Evolutionary conservation across 129 eudicot genomes (phyloP).

Genomic region (Heracleum sosnowskyi): DNA sequence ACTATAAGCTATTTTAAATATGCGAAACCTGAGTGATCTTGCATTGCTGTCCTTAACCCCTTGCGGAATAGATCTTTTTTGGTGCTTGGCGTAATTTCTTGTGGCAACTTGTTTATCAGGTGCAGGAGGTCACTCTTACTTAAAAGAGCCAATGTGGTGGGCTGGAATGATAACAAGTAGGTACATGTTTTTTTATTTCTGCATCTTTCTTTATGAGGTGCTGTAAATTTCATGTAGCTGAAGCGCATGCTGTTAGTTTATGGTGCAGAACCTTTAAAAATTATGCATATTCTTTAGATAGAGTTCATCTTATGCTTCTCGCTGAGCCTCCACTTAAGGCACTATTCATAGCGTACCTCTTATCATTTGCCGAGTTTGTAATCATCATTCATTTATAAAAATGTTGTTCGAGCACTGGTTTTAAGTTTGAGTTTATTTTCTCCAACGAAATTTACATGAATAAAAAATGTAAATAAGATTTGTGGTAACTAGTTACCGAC

Average conservation of each 20-base stretch:
- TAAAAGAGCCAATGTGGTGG: slow-evolving; percentile 92
- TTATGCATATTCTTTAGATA: neutral
- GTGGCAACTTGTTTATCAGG: slow-evolving; percentile 32
- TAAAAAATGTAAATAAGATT: neutral
- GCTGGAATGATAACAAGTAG: slow-evolving; percentile 87
- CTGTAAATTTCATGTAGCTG: neutral
- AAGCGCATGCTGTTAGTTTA: neutral
- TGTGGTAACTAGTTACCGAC: neutral
- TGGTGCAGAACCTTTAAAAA: neutral
- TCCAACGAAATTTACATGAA: neutral
- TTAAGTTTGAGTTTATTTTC: neutral
- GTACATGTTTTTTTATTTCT: slow-evolving; percentile 16
- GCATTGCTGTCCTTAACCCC: neutral
- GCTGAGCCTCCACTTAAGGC: neutral
- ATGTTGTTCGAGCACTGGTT: neutral
- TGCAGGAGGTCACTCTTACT: slow-evolving; percentile 77
- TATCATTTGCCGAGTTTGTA: neutral
- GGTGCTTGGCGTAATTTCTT: neutral
- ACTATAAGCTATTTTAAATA: neutral
- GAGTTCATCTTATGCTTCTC: neutral
- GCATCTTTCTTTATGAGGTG: neutral
- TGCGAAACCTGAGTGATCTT: neutral
- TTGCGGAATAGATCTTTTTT: neutral
- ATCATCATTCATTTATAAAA: neutral
- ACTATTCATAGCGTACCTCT: neutral